Base-by-base conservation (phyloP, 768 basidiomycete genomes). In the Mycena floridula region DNA sequence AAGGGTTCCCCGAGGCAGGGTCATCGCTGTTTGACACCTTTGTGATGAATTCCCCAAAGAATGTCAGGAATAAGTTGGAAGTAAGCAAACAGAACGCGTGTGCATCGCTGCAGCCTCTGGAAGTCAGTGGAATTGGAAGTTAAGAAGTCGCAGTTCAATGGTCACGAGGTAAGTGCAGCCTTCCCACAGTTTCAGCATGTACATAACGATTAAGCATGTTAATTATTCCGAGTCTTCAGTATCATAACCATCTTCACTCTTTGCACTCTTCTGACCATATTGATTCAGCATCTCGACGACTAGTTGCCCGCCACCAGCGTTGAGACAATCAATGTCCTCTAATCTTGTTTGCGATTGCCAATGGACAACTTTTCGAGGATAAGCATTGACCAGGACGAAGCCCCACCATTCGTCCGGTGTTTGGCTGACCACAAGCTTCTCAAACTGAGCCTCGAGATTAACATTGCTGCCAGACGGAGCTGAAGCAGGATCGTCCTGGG, bases 371-470 rank as follows among this genome's bases (percentile, higher is more conserved):
- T 64, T 65, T 42, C 85, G 67, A 4, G 91, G 91, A 54, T 88
- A 93, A 8, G 86, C 73, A 2, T 74, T 72, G 3, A 66, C 67
- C 23, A 94, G 65, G 48, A 68, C 72, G 69, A 94, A 93, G 7
- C 77, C 80, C 81, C 85, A 91, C 73, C 82, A 89, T 22, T 63
- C 64, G 7, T 69, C 63, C 8, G 64, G 35, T 5, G 42, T 30
- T 23, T 22, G 43, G n/a, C 22, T 11, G 30, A 74, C 71, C 12
- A 69, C 58, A n/a, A 58, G 51, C 15, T 59, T 65, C 18, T 59
- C 50, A 38, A 68, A 62, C 22, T 65, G 63, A 6, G 50, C 48
- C 11, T 44, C 23, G n/a, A n/a, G n/a, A n/a, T n/a, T n/a, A n/a
- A n/a, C 7, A 53, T 7, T 20, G 2, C 37, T 43, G 1, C 56